Evolutionary conservation across 208 protist genomes (phyloP).

Genomic region (Angomonas ambiguus): DNA sequence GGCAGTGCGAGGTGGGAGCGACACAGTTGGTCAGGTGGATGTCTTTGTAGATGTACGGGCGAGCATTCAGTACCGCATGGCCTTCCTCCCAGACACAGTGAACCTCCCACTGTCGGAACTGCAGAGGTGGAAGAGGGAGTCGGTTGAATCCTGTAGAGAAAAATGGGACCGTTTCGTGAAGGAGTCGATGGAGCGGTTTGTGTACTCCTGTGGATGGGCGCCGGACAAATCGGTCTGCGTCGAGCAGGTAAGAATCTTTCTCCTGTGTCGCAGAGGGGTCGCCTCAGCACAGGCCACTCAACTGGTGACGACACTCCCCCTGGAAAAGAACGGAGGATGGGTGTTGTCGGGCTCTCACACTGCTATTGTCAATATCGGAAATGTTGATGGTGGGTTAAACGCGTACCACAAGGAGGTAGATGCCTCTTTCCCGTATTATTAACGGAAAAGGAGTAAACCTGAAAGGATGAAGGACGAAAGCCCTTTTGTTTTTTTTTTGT

Average conservation of each 20-base stretch:
- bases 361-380: conserved; percentile 22
- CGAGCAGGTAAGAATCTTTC: conserved; percentile 20
- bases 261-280: conserved; percentile 84
- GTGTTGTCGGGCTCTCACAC: background rate
- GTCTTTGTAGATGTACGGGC: conserved; percentile 66
- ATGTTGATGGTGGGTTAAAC: conserved; percentile 85
- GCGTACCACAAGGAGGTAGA: conserved; percentile 57
- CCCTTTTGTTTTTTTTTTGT: conserved; percentile 11
- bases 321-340: background rate
- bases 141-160: background rate
- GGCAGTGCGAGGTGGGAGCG: background rate
- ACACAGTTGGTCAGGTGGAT: background rate
- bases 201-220: background rate
- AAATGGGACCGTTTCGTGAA: background rate
- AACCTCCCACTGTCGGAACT: conserved; percentile 58
- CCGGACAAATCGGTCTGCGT: background rate
- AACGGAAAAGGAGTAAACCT: conserved; percentile 5
- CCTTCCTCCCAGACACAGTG: conserved; percentile 41
- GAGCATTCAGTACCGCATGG: conserved; percentile 79
- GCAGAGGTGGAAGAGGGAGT: conserved; percentile 39
- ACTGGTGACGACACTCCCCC: conserved; percentile 24
- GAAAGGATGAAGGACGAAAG: too few species aligned
- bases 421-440: conserved; percentile 69
- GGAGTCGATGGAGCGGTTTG: background rate
- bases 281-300: conserved; percentile 44